These are phyloP conservation scores for Monilinia fructigena DNA, from an alignment of 2,329 filamentous ascomycete genomes.

Conservation along the genomic window DNA sequence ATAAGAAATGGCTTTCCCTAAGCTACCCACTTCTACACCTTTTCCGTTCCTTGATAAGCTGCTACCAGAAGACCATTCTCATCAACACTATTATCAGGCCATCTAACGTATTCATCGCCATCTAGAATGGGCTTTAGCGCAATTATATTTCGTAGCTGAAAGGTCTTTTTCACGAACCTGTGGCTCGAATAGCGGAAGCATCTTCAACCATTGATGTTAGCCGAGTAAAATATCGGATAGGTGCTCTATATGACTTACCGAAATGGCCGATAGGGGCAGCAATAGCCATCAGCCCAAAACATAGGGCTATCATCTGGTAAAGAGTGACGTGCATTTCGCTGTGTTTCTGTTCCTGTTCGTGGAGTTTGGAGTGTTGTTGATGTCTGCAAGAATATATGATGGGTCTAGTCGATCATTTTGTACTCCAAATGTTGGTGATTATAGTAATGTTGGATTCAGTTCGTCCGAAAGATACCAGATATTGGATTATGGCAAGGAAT, in stretches of 20 bases:
- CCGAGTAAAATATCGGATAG: background rate
- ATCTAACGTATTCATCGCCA: conserved; percentile 13
- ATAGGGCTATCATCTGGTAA: background rate
- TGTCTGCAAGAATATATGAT: background rate
- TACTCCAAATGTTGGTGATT: background rate
- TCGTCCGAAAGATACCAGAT: background rate
- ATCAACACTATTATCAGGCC: conserved; percentile 14
- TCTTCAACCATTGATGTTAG: background rate
- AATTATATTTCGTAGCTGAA: background rate
- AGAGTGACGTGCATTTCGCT: background rate
- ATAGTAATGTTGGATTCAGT: background rate
- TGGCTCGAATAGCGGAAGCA: background rate
- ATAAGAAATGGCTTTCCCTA: too few relatives aligned
- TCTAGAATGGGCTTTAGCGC: background rate
- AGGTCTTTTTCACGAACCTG: background rate
- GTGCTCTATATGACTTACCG: background rate
- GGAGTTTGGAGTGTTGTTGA: background rate
- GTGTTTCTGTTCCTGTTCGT: background rate
- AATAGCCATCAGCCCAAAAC: conserved; percentile 10
- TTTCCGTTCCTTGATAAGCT: background rate
- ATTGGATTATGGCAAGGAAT: conserved; percentile 9
- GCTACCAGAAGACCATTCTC: background rate
- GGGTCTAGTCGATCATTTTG: conserved; percentile 4
- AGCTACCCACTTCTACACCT: background rate
- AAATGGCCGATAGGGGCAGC: conserved; percentile 2